Percentiles rank a stretch among this genome's conserved stretches.
These are phyloP conservation scores for Coccomyxa subellipsoidea DNA, from an alignment of 163 green algal genomes.

Conservation along the genomic window DNA sequence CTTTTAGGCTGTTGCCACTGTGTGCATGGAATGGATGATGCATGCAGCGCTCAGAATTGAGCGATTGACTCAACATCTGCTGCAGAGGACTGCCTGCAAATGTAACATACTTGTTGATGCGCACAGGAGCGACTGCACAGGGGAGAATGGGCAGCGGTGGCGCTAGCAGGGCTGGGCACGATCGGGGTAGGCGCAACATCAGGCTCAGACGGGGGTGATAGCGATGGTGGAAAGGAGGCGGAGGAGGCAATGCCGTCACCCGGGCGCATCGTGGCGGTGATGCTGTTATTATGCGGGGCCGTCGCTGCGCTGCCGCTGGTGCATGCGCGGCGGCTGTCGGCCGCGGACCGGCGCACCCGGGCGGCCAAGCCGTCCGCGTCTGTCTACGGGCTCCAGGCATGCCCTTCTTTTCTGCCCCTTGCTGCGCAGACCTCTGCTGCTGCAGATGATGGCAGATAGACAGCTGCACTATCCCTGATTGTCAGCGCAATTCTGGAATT, in stretches of 20 bases:
- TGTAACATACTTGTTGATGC: neutral
- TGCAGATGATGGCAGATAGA: too few species aligned
- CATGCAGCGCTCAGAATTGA: neutral
- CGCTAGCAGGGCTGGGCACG: constrained; percentile 46
- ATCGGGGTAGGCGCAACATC: constrained; percentile 47
- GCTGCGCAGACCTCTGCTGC: neutral
- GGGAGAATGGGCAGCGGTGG: constrained; percentile 63
- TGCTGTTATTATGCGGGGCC: constrained; percentile 22
- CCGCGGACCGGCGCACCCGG: neutral
- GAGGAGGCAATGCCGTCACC: neutral
- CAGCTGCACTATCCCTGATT: too few species aligned
- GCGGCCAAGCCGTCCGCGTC: constrained; percentile 2
- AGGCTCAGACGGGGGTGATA: neutral
- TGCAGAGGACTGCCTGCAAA: neutral
- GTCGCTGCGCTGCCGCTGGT: constrained; percentile 18
- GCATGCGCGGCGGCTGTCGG: neutral
- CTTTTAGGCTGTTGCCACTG: too few species aligned
- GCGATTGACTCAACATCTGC: neutral
- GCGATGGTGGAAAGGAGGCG: neutral
- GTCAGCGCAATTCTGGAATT: too few species aligned
- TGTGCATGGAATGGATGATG: too few species aligned
- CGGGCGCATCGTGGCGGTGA: neutral
- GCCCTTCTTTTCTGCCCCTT: neutral
- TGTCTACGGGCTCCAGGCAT: constrained; percentile 33
- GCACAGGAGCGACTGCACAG: constrained; percentile 50